Evolutionary conservation across 257 asterid species (phyloP).

Genomic region (Solanum lignicaule): DNA sequence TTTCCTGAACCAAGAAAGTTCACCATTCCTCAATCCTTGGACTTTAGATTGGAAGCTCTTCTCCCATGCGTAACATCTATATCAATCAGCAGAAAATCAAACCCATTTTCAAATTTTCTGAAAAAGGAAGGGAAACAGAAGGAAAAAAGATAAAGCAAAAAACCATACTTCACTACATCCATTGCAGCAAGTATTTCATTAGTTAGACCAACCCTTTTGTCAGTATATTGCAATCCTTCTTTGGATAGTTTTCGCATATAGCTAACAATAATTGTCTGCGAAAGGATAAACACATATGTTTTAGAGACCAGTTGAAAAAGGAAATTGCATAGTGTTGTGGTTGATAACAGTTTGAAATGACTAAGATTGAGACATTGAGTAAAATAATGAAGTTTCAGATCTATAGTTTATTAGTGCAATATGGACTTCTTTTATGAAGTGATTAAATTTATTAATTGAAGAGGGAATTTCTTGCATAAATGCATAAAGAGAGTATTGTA

Average conservation of each 20-base stretch:
- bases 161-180: slow-evolving; percentile 82
- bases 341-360: background rate
- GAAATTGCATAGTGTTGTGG: background rate
- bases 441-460: background rate
- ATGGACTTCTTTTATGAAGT: background rate
- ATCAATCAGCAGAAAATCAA: slow-evolving; percentile 1
- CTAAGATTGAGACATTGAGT: background rate
- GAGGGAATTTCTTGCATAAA: background rate
- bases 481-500: background rate
- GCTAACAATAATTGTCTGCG: slow-evolving; percentile 68
- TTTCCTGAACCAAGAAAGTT: slow-evolving; percentile 65
- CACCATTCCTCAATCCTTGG: slow-evolving; percentile 58
- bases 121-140: background rate
- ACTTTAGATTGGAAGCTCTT: slow-evolving; percentile 64
- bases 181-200: slow-evolving; percentile 80
- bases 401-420: background rate
- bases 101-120: background rate
- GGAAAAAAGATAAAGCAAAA: background rate
- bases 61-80: slow-evolving; percentile 88
- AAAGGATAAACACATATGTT: slow-evolving; percentile 11
- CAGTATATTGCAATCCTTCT: slow-evolving; percentile 73
- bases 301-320: background rate
- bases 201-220: slow-evolving; percentile 74
- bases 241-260: slow-evolving; percentile 60
- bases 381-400: background rate